Conservation (phyloP, 257 asterid genomes). For the Anisodus acutangulus region DNA sequence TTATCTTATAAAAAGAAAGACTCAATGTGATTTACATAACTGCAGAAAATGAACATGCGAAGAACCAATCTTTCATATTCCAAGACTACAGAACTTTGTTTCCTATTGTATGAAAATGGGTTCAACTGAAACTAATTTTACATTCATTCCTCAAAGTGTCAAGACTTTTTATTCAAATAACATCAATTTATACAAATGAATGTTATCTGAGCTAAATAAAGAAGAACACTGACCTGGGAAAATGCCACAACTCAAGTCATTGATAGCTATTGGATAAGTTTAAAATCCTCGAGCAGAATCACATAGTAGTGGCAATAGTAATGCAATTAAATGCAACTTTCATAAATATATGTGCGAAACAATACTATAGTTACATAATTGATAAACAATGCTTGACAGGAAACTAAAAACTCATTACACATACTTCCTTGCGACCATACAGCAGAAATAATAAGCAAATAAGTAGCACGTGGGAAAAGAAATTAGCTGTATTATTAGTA, state of each 20-base stretch:
- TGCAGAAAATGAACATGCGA: constrained; percentile 1
- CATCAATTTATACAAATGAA: too few species aligned
- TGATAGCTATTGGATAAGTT: neutral
- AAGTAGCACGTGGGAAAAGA: neutral
- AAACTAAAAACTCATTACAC: neutral
- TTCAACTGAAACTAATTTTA: too few species aligned
- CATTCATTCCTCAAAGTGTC: neutral
- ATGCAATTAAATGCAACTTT: neutral
- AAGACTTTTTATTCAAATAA: neutral
- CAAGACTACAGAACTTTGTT: neutral
- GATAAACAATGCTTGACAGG: neutral
- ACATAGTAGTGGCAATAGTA: neutral
- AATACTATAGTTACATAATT: neutral
- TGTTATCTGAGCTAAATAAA: neutral
- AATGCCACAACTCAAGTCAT: neutral
- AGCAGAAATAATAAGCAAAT: constrained; percentile 2
- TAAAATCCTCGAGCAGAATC: neutral
- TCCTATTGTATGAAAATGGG: too few species aligned
- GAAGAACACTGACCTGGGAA: neutral
- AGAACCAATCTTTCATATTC: neutral
- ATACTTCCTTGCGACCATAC: neutral
- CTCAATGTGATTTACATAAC: neutral
- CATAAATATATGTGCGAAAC: neutral
- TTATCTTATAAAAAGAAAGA: neutral
- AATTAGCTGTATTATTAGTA: neutral